phyloP scores from a whole-genome alignment of 2,329 filamentous ascomycete species.

The Hypoxylon sp. region DNA sequence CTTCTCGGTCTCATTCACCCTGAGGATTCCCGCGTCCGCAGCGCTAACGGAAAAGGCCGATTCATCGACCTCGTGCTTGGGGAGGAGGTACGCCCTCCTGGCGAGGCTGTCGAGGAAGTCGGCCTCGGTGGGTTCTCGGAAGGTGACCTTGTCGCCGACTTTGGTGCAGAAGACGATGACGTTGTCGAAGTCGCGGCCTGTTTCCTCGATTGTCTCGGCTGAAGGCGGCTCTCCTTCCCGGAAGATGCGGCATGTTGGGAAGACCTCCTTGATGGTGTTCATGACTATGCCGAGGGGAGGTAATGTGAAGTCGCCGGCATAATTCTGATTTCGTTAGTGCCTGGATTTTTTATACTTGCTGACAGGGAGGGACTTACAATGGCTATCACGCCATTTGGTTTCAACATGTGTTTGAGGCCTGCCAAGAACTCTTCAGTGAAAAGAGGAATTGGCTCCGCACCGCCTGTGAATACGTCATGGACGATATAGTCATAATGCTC shows the following conservation, averaged over 20 bases:
- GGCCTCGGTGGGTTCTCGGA: conserved; percentile 73
- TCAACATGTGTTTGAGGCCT: conserved; percentile 78
- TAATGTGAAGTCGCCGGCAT: conserved; percentile 87
- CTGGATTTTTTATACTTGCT: not conserved
- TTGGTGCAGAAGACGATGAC: conserved; percentile 96
- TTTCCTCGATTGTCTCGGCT: conserved; percentile 61
- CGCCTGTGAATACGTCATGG: conserved; percentile 97
- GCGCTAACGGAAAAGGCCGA: conserved; percentile 62
- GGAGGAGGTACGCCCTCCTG: conserved; percentile 78
- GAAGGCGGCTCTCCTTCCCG: conserved; percentile 77
- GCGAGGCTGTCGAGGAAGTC: conserved; percentile 83
- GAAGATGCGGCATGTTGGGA: conserved; percentile 92
- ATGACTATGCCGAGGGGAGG: conserved; percentile 84
- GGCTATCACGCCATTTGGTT: conserved; percentile 84
- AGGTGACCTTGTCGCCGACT: conserved; percentile 64
- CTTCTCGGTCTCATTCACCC: conserved; percentile 73
- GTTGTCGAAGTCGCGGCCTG: conserved; percentile 85
- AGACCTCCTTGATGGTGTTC: conserved; percentile 84
- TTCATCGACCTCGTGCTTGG: conserved; percentile 77
- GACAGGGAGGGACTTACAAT: conserved; percentile 71
- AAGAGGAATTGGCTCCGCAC: conserved; percentile 88
- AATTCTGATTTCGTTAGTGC: conserved; percentile 74
- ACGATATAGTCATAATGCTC: conserved; percentile 89
- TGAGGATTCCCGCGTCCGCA: conserved; percentile 68
- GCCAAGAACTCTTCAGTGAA: conserved; percentile 90